Base-by-base conservation (phyloP, 2,329 filamentous ascomycete genomes). In the Clarireedia hainanense region DNA sequence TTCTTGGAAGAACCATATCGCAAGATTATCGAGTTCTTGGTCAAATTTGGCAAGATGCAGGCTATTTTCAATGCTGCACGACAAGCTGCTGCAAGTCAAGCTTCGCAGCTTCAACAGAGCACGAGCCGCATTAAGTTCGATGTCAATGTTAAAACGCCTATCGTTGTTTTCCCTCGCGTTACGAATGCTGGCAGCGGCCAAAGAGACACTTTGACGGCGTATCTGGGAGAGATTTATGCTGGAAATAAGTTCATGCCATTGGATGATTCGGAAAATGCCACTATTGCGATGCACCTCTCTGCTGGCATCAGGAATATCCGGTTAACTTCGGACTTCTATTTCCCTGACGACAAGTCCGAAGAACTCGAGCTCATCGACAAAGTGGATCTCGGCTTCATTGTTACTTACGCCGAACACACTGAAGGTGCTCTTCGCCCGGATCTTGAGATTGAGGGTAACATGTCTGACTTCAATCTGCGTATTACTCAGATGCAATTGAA, bases 31-130 rank as follows among this genome's bases (percentile, higher is more conserved):
- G 89, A 95, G 63, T 99, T 99, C 71, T 77, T 95, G 45, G 91
- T 99, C 70, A 99, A 99, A 67, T 99, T 99, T 70, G 94, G 95
- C 58, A 96, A 95, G 73, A 99, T 99, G 94, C 94, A 99, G 72
- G 92, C 94, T 23, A 88, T 99, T 52, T 99, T 96, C 76, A 99
- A 99, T 68, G 92, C 94, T 43, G 94, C 95, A 12, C 84, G 95
- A 36, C 90, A 96, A 71, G 95, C 92, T 40, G 94, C 95, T 2
- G 89, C 94, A 40, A 92, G 89, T 59, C 91, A 96, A 70, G 95
- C 94, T 9, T 95, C 83, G 57, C 91, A 96, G 67, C 82, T 99
- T 5, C 94, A 97, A 67, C 87, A 97, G 67, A 91, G 85, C 67
- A 88, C 89, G 0, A 89, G 85, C 66, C 90, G 89, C 61, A 89